A percentile compares a stretch with the other conserved stretches of the same genome.
Conservation (phyloP, 768 basidiomycete genomes). For the Boletellus ananas region DNA sequence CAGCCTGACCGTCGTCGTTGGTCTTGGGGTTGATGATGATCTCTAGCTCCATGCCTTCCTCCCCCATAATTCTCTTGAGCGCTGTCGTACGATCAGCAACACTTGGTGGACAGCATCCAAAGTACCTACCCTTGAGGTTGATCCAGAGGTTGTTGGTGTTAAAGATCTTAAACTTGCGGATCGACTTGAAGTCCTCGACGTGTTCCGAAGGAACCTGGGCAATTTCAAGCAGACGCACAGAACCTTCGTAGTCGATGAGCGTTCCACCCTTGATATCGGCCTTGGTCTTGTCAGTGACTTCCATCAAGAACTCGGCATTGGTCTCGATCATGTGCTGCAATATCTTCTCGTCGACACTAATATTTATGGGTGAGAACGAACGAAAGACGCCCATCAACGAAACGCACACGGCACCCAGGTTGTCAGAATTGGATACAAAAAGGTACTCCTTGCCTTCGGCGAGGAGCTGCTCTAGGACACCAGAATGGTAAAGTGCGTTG, state of each 20-base stretch:
- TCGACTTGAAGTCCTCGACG: conserved; percentile 69
- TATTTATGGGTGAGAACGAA: conserved; percentile 1
- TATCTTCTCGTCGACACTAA: conserved; percentile 66
- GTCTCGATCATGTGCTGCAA: conserved; percentile 61
- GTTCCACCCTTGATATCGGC: conserved; percentile 75
- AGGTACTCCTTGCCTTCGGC: conserved; percentile 73
- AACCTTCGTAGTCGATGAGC: conserved; percentile 66
- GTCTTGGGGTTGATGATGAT: conserved; percentile 76
- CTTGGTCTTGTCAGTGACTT: conserved; percentile 81
- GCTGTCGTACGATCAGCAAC: conserved; percentile 34
- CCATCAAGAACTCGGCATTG: conserved; percentile 68
- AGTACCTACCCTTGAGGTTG: conserved; percentile 40
- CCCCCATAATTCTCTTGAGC: conserved; percentile 72
- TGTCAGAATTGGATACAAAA: conserved; percentile 77
- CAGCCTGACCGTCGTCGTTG: conserved; percentile 64
- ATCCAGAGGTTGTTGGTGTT: conserved; percentile 69
- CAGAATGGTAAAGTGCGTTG: conserved; percentile 67
- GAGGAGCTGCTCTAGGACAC: conserved; percentile 68
- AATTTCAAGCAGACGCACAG: conserved; percentile 66
- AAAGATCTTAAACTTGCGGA: conserved; percentile 80
- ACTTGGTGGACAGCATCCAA: background rate
- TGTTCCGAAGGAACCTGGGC: conserved; percentile 73
- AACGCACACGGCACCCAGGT: conserved; percentile 61
- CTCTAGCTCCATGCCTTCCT: conserved; percentile 66
- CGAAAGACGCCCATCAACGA: background rate